Base-by-base conservation (phyloP, 2,329 filamentous ascomycete species). In the Eutypella sp. region DNA sequence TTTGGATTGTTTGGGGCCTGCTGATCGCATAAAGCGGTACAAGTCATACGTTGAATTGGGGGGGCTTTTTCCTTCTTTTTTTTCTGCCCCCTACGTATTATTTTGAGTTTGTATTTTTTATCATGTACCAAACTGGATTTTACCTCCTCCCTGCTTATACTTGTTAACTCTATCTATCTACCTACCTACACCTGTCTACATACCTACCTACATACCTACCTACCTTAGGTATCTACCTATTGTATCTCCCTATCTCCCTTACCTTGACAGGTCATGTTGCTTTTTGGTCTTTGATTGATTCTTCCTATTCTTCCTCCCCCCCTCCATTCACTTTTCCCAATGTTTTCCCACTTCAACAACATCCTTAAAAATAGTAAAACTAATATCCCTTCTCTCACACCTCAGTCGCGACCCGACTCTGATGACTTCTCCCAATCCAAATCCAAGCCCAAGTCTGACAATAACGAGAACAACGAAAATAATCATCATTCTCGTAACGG, bases 401-500 rank as follows among this genome's bases (percentile, higher is more conserved):
- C 47, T 23, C 44, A 56, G 53, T 53, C 58, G 49, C 74, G 78
- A 47, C 65, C 63, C 45, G 60, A 72, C 37, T 67, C 73, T 40
- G 79, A 78, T 44, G 57, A 59, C 46, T 56, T 57, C 44, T 43
- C 57, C 19, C 51, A 55, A 31, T 42, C 54, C 24, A 62, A 61
- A 48, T 44, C 51, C 42, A 58, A 61, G 47, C 42, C 51, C 42
- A 58, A 60, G 49, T 49, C 54, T 20, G 36, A 39, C 9, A 54
- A 49, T 54, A 73, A 73, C 61, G 75, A 72, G 67, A 66, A 67
- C 49, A 62, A 61, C 55, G 75, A 76, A 60, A 69, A 66, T 70
- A 64, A 50, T 65, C 62, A 55, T 48, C 55, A 54, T n/a, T n/a
- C n/a, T n/a, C n/a, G n/a, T 40, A 63, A 64, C 48, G 60, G 59